phyloP scores from a whole-genome alignment of 2,329 filamentous ascomycete species.

The Aureobasidium namibiae region DNA sequence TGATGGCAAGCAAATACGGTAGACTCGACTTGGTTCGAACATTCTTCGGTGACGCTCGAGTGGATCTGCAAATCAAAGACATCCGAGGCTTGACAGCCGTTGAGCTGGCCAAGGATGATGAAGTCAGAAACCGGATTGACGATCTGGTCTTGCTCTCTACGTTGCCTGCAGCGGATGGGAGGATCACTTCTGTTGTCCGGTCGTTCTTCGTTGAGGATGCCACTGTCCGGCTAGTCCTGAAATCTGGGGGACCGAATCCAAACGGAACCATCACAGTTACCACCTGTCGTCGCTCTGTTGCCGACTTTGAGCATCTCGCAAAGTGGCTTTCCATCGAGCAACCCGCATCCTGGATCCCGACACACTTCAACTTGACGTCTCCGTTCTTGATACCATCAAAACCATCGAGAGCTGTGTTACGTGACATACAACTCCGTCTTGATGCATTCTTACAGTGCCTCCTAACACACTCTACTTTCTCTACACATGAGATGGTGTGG shows the following conservation, averaged over 20 bases:
- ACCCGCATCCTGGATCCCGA: conserved; percentile 89
- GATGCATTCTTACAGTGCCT: conserved; percentile 85
- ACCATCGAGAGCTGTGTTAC: conserved; percentile 76
- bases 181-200: conserved; percentile 85
- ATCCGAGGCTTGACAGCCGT: conserved; percentile 84
- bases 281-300: conserved; percentile 77
- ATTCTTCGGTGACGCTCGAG: conserved; percentile 77
- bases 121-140: conserved; percentile 92
- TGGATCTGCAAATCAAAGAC: conserved; percentile 79
- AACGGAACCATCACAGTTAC: conserved; percentile 85
- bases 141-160: conserved; percentile 80
- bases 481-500: conserved; percentile 96
- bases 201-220: conserved; percentile 97
- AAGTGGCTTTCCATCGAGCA: conserved; percentile 80
- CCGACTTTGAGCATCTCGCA: conserved; percentile 85
- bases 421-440: conserved; percentile 77
- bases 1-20: conserved; percentile 98
- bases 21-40: conserved; percentile 85
- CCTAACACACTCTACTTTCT: conserved; percentile 81
- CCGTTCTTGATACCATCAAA: conserved; percentile 91
- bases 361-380: conserved; percentile 66
- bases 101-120: conserved; percentile 94
- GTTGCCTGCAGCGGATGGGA: conserved; percentile 61
- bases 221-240: conserved; percentile 83
- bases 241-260: conserved; percentile 80